phyloP scores from a whole-genome alignment of 2,329 filamentous ascomycete genomes.

The Neonectria coccinea region DNA sequence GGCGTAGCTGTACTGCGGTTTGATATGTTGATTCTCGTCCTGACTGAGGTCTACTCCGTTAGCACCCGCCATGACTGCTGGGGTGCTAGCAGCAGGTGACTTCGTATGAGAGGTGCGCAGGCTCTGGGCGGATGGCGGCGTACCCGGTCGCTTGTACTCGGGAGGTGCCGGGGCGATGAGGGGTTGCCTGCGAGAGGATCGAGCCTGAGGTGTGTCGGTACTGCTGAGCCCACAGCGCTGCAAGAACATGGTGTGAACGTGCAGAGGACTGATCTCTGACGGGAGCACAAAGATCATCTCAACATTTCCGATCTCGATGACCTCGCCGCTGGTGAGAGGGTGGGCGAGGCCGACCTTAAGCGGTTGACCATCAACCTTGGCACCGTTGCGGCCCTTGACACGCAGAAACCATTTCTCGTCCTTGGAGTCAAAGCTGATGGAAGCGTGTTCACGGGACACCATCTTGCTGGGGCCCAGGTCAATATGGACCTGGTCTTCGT shows the following conservation, averaged over 20 bases:
- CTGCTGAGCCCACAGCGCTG: conserved; percentile 71
- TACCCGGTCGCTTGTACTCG: conserved; percentile 70
- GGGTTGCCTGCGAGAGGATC: conserved; percentile 54
- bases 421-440: conserved; percentile 78
- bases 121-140: conserved; percentile 63
- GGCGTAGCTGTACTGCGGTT: conserved; percentile 96
- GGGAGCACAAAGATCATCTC: conserved; percentile 99
- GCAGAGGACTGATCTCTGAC: conserved; percentile 72
- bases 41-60: conserved; percentile 80
- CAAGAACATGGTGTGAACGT: conserved; percentile 76
- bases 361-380: conserved; percentile 81
- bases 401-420: conserved; percentile 82
- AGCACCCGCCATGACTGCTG: conserved; percentile 54
- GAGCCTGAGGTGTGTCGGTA: conserved; percentile 44
- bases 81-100: conserved; percentile 52
- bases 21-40: conserved; percentile 89
- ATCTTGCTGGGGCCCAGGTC: conserved; percentile 88
- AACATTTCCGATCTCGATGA: conserved; percentile 90
- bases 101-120: conserved; percentile 41
- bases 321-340: conserved; percentile 83
- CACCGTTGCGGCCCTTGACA: conserved; percentile 91
- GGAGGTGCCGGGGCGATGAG: conserved; percentile 70
- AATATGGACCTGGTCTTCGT: conserved; percentile 76
- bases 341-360: conserved; percentile 75
- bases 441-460: conserved; percentile 81